Conservation (phyloP, 129 eudicot genomes). For the Smallanthus sonchifolius region DNA sequence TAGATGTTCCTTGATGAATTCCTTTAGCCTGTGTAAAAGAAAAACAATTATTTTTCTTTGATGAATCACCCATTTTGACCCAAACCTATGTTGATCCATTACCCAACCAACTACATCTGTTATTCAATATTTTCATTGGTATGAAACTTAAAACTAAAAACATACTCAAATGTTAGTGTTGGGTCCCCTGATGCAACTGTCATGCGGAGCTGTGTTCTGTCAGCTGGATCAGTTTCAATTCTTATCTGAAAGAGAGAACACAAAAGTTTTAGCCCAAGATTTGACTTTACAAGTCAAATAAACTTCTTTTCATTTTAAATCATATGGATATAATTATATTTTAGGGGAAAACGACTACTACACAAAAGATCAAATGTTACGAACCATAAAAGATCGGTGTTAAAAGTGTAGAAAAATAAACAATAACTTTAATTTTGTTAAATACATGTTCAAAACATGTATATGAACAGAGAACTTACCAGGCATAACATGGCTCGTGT, state of each 20-base stretch:
- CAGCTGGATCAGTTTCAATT: slow-evolving; percentile 98
- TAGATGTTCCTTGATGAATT: slow-evolving; percentile 84
- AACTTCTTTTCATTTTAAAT: not conserved
- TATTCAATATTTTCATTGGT: not conserved
- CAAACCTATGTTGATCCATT: not conserved
- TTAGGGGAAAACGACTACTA: not conserved
- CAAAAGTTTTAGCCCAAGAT: not conserved
- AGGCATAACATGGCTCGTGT: slow-evolving; percentile 90
- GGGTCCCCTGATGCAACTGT: slow-evolving; percentile 93
- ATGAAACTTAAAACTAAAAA: not conserved
- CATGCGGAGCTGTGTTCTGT: slow-evolving; percentile 95
- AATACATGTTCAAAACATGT: not conserved
- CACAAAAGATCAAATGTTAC: not conserved
- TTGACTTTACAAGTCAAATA: not conserved
- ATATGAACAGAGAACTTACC: slow-evolving; percentile 56
- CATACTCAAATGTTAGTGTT: slow-evolving; percentile 84
- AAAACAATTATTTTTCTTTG: not conserved
- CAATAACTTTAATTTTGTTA: not conserved
- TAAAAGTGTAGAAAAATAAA: not conserved
- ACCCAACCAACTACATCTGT: not conserved
- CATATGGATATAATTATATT: not conserved
- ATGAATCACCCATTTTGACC: not conserved
- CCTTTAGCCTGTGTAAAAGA: slow-evolving; percentile 62
- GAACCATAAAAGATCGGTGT: not conserved
- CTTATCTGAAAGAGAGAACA: slow-evolving; percentile 54